Percentiles rank a stretch among this genome's conserved stretches.
Evolutionary conservation across 2,329 filamentous ascomycete genomes (phyloP).

Genomic region (Colletotrichum sp.): DNA sequence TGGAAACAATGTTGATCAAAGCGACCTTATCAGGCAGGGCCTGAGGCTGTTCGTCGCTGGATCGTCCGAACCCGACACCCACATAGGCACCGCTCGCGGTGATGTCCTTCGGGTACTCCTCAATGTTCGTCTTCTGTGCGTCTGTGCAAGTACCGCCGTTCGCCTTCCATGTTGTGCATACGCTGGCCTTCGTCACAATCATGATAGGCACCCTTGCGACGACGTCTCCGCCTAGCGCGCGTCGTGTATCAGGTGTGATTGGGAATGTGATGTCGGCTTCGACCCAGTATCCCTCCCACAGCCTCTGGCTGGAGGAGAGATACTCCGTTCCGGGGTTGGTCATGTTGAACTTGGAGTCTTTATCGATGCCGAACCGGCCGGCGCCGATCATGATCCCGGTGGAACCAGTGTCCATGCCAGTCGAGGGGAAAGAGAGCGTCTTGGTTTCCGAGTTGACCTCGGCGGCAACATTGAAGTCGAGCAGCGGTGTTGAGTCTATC

Average conservation of each 20-base stretch:
- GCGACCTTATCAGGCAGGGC: background rate
- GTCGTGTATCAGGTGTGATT: background rate
- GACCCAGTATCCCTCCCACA: conserved; percentile 9
- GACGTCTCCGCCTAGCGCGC: background rate
- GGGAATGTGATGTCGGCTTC: background rate
- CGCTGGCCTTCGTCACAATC: background rate
- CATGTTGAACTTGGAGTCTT: background rate
- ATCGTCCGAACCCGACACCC: conserved; percentile 1
- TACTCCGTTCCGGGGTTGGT: background rate
- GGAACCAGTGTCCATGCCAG: background rate
- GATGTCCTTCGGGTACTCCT: background rate
- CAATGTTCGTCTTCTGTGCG: background rate
- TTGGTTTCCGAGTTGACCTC: background rate
- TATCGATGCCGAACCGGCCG: background rate
- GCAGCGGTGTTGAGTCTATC: background rate
- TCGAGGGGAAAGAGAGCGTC: background rate
- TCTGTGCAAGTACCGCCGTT: background rate
- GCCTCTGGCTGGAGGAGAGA: background rate
- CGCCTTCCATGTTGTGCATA: background rate
- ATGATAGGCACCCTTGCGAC: background rate
- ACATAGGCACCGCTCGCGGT: background rate
- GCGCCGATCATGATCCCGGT: background rate
- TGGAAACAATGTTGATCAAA: background rate
- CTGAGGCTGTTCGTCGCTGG: background rate
- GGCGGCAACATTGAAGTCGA: background rate